These are phyloP conservation scores for Decorospora gaudefroyi DNA, from an alignment of 2,329 filamentous ascomycete species.

Conservation along the genomic window DNA sequence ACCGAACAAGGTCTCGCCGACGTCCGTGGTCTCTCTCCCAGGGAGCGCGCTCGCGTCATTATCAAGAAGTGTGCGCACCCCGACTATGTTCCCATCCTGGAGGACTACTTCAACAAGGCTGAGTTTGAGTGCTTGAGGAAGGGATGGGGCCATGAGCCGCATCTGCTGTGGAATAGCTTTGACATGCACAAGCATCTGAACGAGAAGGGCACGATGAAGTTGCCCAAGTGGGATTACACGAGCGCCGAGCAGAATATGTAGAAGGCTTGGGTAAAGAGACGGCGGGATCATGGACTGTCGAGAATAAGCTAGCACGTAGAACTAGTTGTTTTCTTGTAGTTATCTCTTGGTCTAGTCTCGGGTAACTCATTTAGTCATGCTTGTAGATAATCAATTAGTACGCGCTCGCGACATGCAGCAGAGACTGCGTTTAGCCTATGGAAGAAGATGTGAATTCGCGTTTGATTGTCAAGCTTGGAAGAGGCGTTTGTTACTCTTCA, in stretches of 20 bases:
- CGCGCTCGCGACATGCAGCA: no score
- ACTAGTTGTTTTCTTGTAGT: no score
- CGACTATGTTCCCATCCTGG: conserved; percentile 79
- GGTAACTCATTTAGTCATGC: no score
- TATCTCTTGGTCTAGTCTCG: no score
- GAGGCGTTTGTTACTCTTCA: no score
- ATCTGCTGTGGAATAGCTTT: conserved; percentile 82
- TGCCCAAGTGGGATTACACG: conserved; percentile 64
- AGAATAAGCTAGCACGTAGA: no score
- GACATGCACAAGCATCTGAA: conserved; percentile 85
- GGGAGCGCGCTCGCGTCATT: conserved; percentile 80
- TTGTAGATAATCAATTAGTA: no score
- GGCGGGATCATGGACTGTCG: no score
- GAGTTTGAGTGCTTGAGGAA: conserved; percentile 84
- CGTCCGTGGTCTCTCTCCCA: conserved; percentile 77
- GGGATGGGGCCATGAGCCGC: conserved; percentile 89
- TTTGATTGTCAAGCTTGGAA: no score
- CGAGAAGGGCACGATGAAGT: conserved; percentile 88
- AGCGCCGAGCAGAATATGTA: conserved; percentile 13
- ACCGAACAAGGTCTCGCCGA: conserved; percentile 78
- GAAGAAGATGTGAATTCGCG: no score
- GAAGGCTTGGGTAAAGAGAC: no score
- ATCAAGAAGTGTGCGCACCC: conserved; percentile 87
- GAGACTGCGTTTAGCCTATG: no score
- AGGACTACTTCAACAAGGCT: conserved; percentile 81